These are phyloP conservation scores for Neurospora sublineolata DNA, from an alignment of 495 filamentous ascomycete genomes.

Conservation along the genomic window DNA sequence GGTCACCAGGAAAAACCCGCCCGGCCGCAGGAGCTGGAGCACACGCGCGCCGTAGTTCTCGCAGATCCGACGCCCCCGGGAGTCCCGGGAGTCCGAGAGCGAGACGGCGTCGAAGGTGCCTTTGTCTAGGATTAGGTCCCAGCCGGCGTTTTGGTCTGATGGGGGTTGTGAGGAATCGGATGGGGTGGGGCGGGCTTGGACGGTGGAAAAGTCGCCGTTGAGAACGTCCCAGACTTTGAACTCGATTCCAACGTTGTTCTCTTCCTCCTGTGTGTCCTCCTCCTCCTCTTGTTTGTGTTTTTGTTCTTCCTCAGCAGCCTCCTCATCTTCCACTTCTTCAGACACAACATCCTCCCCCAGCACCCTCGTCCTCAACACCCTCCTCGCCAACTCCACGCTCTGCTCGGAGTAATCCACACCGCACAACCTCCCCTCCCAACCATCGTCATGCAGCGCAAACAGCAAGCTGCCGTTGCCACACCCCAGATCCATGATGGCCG, in stretches of 20 bases:
- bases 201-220: slow-evolving; percentile 23
- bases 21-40: slow-evolving; percentile 48
- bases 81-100: slow-evolving; percentile 50
- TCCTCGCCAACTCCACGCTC: slow-evolving; percentile 59
- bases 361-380: slow-evolving; percentile 29
- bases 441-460: slow-evolving; percentile 54
- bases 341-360: slow-evolving; percentile 11
- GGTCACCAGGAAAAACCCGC: slow-evolving; percentile 71
- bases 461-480: slow-evolving; percentile 89
- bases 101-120: slow-evolving; percentile 94
- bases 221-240: slow-evolving; percentile 77
- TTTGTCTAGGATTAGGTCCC: slow-evolving; percentile 88
- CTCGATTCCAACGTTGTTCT: slow-evolving; percentile 26
- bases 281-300: slow-evolving; percentile 7
- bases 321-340: slow-evolving; percentile 5
- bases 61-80: slow-evolving; percentile 42
- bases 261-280: background rate
- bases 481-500: slow-evolving; percentile 59
- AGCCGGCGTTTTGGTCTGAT: slow-evolving; percentile 36
- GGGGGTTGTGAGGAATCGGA: background rate
- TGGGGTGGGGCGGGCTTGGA: background rate
- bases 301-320: background rate
- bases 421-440: slow-evolving; percentile 51
- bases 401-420: slow-evolving; percentile 77
- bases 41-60: slow-evolving; percentile 65